A percentile compares a stretch with the other conserved stretches of the same genome.
These are phyloP conservation scores for Tricholoma furcatifolium DNA, from an alignment of 768 basidiomycete genomes.

Conservation along the genomic window DNA sequence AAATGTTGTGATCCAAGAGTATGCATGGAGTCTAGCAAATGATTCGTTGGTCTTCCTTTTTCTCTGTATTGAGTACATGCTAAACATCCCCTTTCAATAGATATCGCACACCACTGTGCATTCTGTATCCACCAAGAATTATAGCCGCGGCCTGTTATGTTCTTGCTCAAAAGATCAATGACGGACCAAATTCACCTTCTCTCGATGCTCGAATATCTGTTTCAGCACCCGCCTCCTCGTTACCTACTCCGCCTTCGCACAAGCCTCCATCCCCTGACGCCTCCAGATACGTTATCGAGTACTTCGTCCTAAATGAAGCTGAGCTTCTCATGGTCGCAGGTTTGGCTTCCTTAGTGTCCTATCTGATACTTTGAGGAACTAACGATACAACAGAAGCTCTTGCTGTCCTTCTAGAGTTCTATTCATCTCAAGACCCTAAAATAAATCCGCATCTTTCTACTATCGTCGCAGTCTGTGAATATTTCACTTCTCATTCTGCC, in stretches of 20 bases:
- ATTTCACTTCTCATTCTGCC: neutral
- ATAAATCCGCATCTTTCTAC: slow-evolving; percentile 48
- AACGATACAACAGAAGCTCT: slow-evolving; percentile 52
- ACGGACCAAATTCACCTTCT: slow-evolving; percentile 73
- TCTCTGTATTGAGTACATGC: slow-evolving; percentile 7
- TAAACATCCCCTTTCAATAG: slow-evolving; percentile 34
- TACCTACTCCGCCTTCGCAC: slow-evolving; percentile 80
- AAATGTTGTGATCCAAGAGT: slow-evolving; percentile 57
- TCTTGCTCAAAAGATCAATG: slow-evolving; percentile 68
- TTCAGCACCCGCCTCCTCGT: slow-evolving; percentile 68
- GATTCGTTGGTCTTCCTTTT: slow-evolving; percentile 63
- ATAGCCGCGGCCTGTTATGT: slow-evolving; percentile 79
- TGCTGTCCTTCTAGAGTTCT: slow-evolving; percentile 70
- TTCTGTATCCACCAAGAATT: slow-evolving; percentile 66
- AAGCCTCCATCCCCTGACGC: slow-evolving; percentile 72
- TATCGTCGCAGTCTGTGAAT: slow-evolving; percentile 48
- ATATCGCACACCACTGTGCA: slow-evolving; percentile 76
- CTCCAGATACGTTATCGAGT: slow-evolving; percentile 63
- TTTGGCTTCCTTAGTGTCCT: slow-evolving; percentile 24
- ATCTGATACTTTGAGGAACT: neutral
- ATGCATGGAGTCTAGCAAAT: slow-evolving; percentile 84
- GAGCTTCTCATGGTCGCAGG: slow-evolving; percentile 64
- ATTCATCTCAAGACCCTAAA: slow-evolving; percentile 55
- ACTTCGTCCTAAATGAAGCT: slow-evolving; percentile 59
- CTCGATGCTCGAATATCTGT: slow-evolving; percentile 73